Evolutionary conservation across 2,329 filamentous ascomycete genomes (phyloP), one percentile per base, ranked within the genome.

Genomic region (Chaetothyriales sp.): DNA sequence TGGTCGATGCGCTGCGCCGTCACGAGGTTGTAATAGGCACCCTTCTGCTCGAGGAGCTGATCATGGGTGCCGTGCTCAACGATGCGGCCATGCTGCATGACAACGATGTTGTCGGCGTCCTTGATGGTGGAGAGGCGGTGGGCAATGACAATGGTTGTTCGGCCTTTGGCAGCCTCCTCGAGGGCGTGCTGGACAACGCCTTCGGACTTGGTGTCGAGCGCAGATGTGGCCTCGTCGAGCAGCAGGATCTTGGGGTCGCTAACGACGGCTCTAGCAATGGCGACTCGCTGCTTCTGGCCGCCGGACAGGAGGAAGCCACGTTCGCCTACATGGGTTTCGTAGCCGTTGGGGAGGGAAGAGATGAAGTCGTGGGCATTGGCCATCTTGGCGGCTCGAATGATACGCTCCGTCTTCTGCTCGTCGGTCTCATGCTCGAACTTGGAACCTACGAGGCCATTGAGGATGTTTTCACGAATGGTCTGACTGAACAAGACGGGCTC

Each of bases 361-460:
- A 98, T 83, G 65, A 98, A 98, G 58, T 94, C 89, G 65, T 97
- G 89, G 1, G 90, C 90, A 61, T 97, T 95, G 13, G 92, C 86
- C 76, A 86, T 94, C 67, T 81, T 86, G 7, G 92, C 87, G 15
- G 92, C 92, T 44, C 86, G 78, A 48, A 85, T 76, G 43, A 97
- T 79, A 18, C 90, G 74, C 51, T 85, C 78, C 49, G 70, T 77
- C 52, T 87, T 80, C 62, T 79, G 78, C 48, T 89, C 83, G 33
- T 82, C 77, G 2, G 74, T 71, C 45, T 80, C 81, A 47, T 80
- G 60, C 66, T 95, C 88, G 58, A 82, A 80, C 52, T 77, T 73
- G 1, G 89, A 94, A 47, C 92, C 92, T 56, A 95, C 88, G 13
- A 97, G 73, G 52, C 92, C 92, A 60, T 94, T 82, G n/a, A 78